Percentiles rank a stretch among this genome's conserved stretches.
phyloP scores from a whole-genome alignment of 371 early-diverging fungal genomes.

The Nosema muscidifuracis region DNA sequence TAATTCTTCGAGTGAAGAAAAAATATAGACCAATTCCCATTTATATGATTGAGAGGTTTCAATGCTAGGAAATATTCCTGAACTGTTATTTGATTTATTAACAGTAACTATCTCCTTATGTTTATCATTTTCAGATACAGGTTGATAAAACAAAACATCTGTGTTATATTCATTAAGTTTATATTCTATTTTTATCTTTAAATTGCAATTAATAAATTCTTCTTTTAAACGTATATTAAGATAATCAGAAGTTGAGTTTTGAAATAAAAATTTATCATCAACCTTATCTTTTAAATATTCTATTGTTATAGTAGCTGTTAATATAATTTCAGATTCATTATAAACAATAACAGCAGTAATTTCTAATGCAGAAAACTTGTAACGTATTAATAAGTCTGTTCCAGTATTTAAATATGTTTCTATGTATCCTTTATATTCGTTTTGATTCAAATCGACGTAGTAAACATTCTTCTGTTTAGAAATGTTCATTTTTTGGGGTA shows the following conservation, averaged over 20 bases:
- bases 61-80: slow-evolving; percentile 41
- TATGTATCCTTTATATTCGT: slow-evolving; percentile 40
- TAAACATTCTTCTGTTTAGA: slow-evolving; percentile 50
- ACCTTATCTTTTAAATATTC: slow-evolving; percentile 11
- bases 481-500: slow-evolving; percentile 42
- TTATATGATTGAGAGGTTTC: slow-evolving; percentile 3
- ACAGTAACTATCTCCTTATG: slow-evolving; percentile 42
- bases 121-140: slow-evolving; percentile 29
- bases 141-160: slow-evolving; percentile 37
- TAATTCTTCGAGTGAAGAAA: slow-evolving; percentile 43
- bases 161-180: slow-evolving; percentile 7
- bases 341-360: slow-evolving; percentile 10
- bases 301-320: not conserved
- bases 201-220: not conserved
- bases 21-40: slow-evolving; percentile 59
- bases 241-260: not conserved
- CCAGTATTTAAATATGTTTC: slow-evolving; percentile 34
- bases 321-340: not conserved
- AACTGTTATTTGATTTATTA: slow-evolving; percentile 8
- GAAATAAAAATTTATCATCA: not conserved
- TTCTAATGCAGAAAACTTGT: slow-evolving; percentile 7
- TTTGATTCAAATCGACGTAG: slow-evolving; percentile 38
- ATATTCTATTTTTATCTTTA: slow-evolving; percentile 39
- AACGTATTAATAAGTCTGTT: not conserved
- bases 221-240: slow-evolving; percentile 24